A percentile compares a stretch with the other conserved stretches of the same genome.
phyloP scores from a whole-genome alignment of 192 early-diverging fungal genomes.

The Mortierella hygrophila region DNA sequence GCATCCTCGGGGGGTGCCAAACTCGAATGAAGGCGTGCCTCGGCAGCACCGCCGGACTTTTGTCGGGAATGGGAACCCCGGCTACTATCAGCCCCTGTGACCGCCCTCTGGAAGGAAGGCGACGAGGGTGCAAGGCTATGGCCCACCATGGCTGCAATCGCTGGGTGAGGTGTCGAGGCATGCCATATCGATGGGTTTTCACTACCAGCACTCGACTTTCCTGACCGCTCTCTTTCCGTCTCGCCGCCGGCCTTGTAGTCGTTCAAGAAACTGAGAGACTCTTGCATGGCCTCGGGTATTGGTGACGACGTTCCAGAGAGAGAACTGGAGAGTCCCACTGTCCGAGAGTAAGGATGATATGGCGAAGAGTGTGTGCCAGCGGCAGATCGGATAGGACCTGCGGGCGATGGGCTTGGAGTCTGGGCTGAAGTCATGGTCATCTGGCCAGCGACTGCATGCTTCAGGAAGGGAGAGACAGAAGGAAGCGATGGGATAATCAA shows the following conservation, averaged over 20 bases:
- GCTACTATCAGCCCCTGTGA: not conserved
- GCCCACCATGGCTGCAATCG: constrained; percentile 52
- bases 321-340: constrained; percentile 8
- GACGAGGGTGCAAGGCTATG: constrained; percentile 41
- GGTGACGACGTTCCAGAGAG: constrained; percentile 25
- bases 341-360: constrained; percentile 39
- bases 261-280: constrained; percentile 50
- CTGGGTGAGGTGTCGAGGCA: constrained; percentile 47
- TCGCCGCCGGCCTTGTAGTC: constrained; percentile 43
- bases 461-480: constrained; percentile 43
- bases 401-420: constrained; percentile 10
- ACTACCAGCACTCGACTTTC: not conserved
- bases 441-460: constrained; percentile 31
- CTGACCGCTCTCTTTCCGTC: constrained; percentile 12
- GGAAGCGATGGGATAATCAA: constrained; percentile 46
- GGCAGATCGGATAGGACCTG: constrained; percentile 26
- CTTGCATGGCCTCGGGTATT: constrained; percentile 47
- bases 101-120: constrained; percentile 33
- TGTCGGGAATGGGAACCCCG: constrained; percentile 19
- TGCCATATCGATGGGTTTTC: constrained; percentile 39
- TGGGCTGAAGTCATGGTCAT: constrained; percentile 33
- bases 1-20: constrained; percentile 16
- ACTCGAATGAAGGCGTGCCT: not conserved
- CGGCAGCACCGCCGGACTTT: constrained; percentile 13
- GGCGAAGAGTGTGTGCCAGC: constrained; percentile 4